Percentiles rank a stretch among this genome's conserved stretches.
Evolutionary conservation across 1,139 yeast genomes (phyloP).

Genomic region (Saccharomyces hybrid): DNA sequence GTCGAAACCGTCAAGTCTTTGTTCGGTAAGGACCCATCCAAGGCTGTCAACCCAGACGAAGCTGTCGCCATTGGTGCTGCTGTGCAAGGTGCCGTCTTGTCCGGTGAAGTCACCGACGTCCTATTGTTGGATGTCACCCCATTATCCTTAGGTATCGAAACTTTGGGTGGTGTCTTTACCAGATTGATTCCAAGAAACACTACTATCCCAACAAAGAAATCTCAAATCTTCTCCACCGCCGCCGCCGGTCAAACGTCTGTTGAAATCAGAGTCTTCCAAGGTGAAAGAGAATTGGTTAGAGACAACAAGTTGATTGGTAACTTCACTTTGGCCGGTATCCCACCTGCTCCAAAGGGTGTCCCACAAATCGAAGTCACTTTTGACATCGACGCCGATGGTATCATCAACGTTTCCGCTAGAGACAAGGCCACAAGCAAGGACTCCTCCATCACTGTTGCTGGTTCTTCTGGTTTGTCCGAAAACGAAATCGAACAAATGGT

Average conservation of each 20-base stretch:
- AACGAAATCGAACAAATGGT: conserved; percentile 93
- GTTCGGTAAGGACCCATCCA: conserved; percentile 90
- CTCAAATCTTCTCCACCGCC: conserved; percentile 92
- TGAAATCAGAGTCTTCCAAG: conserved; percentile 88
- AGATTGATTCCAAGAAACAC: conserved; percentile 92
- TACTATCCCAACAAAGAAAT: conserved; percentile 90
- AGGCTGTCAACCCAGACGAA: conserved; percentile 96
- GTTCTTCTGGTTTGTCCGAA: conserved; percentile 90
- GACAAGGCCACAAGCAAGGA: conserved; percentile 97
- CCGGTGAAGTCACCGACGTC: conserved; percentile 84
- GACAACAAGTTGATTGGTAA: conserved; percentile 92
- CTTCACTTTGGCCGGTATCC: conserved; percentile 88
- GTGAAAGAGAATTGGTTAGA: conserved; percentile 92
- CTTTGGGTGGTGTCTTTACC: conserved; percentile 97
- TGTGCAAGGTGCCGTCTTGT: conserved; percentile 91
- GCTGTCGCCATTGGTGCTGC: conserved; percentile 98
- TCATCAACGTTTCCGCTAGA: conserved; percentile 82
- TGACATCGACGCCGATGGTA: conserved; percentile 92
- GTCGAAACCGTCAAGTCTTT: conserved; percentile 79
- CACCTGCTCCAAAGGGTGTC: conserved; percentile 96
- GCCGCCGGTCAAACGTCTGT: conserved; percentile 96
- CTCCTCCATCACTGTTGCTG: conserved; percentile 87
- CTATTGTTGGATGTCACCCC: conserved; percentile 86
- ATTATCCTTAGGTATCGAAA: conserved; percentile 90
- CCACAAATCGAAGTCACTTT: conserved; percentile 96